phyloP scores from a whole-genome alignment of 2,329 filamentous ascomycete genomes.

The Rhynchosporium graminicola region DNA sequence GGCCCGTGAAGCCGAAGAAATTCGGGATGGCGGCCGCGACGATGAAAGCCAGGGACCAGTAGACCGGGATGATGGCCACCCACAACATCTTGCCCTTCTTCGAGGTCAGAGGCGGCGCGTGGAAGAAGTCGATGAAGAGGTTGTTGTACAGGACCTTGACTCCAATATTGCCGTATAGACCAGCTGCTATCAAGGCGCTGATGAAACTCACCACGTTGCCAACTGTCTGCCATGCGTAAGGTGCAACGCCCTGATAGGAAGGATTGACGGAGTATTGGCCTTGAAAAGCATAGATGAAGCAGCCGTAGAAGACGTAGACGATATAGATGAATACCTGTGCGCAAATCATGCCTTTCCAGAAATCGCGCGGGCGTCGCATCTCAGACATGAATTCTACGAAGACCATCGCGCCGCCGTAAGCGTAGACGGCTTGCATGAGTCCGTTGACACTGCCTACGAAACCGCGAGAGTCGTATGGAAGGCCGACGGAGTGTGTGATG shows the following conservation, averaged over 20 bases:
- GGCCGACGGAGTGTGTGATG: conserved; percentile 18
- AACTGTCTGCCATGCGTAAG: conserved; percentile 26
- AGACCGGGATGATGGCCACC: conserved; percentile 52
- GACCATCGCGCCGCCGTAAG: conserved; percentile 58
- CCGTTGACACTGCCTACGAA: conserved; percentile 31
- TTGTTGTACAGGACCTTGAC: conserved; percentile 52
- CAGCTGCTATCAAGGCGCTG: conserved; percentile 46
- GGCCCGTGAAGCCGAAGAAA: conserved; percentile 46
- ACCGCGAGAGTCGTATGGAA: conserved; percentile 25
- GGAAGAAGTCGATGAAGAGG: conserved; percentile 50
- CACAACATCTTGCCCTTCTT: conserved; percentile 41
- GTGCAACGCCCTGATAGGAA: conserved; percentile 21
- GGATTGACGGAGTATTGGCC: conserved; percentile 25
- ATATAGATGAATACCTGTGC: conserved; percentile 47
- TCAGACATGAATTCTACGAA: conserved; percentile 59
- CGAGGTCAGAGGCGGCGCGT: conserved; percentile 43
- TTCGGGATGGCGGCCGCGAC: conserved; percentile 55
- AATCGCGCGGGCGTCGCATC: conserved; percentile 48
- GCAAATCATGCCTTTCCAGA: conserved; percentile 45
- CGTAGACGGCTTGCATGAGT: conserved; percentile 47
- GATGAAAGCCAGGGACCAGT: conserved; percentile 42
- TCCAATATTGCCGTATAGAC: conserved; percentile 54
- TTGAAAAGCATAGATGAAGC: conserved; percentile 43
- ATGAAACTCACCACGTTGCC: conserved; percentile 26
- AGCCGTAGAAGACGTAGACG: conserved; percentile 48